A percentile compares a stretch with the other conserved stretches of the same genome.
Evolutionary conservation across 371 early-diverging fungal genomes (phyloP).

Genomic region (Lichtheimia hyalospora): DNA sequence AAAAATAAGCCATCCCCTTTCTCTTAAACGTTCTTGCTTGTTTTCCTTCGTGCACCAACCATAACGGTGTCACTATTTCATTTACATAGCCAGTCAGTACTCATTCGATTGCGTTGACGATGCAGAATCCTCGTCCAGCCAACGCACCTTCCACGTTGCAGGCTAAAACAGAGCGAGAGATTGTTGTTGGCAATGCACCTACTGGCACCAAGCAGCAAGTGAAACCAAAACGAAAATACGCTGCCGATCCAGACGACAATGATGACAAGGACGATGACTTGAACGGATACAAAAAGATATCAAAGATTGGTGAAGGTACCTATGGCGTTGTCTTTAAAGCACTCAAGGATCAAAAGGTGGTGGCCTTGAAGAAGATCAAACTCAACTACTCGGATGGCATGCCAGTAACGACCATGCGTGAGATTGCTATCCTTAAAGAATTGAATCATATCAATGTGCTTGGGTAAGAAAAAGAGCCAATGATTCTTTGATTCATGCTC

Average conservation of each 20-base stretch:
- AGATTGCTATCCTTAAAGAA: constrained; percentile 97
- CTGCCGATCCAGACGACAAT: constrained; percentile 3
- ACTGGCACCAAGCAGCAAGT: neutral
- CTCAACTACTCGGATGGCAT: constrained; percentile 92
- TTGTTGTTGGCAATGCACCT: too few relatives aligned
- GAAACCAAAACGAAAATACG: constrained; percentile 5
- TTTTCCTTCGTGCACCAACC: too few relatives aligned
- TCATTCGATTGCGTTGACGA: too few relatives aligned
- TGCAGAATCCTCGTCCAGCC: too few relatives aligned
- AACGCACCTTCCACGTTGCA: too few relatives aligned
- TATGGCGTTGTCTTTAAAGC: constrained; percentile 98
- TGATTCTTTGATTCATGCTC: neutral
- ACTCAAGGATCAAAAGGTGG: constrained; percentile 71
- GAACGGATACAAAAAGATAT: constrained; percentile 73
- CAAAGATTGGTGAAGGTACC: constrained; percentile 97
- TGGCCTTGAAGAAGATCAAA: constrained; percentile 96
- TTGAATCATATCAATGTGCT: constrained; percentile 93
- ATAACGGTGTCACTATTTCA: too few relatives aligned
- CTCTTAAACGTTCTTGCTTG: too few relatives aligned
- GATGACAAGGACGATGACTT: constrained; percentile 10
- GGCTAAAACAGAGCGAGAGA: too few relatives aligned
- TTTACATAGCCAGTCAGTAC: too few relatives aligned
- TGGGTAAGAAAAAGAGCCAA: constrained; percentile 53
- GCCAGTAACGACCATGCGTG: constrained; percentile 94
- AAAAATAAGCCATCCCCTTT: too few relatives aligned